phyloP scores from a whole-genome alignment of 306 rosid species.

The Vachellia collinsii region DNA sequence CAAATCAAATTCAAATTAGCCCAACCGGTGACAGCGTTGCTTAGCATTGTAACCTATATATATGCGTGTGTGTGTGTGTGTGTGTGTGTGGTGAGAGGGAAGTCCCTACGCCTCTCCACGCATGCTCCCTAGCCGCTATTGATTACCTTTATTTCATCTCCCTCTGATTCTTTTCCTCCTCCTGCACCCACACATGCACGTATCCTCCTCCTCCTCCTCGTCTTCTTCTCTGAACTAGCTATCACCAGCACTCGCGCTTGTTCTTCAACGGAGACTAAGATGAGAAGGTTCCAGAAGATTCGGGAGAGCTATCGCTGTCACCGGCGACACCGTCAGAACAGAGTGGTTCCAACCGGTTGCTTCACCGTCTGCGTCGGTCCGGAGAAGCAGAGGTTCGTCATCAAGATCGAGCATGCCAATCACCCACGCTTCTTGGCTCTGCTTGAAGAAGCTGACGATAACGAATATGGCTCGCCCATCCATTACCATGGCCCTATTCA shows the following conservation, averaged over 20 bases:
- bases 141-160: too few relatives aligned
- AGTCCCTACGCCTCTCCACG: too few relatives aligned
- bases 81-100: too few relatives aligned
- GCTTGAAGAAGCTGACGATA: constrained; percentile 61
- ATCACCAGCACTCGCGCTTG: background rate
- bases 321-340: background rate
- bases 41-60: too few relatives aligned
- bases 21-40: too few relatives aligned
- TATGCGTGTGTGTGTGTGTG: too few relatives aligned
- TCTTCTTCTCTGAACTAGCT: background rate
- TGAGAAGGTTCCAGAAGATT: background rate
- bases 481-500: constrained; percentile 64
- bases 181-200: background rate
- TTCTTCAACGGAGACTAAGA: background rate
- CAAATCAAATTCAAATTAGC: too few relatives aligned
- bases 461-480: constrained; percentile 55
- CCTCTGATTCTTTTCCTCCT: too few relatives aligned
- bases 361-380: constrained; percentile 54
- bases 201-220: background rate
- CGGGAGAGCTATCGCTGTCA: background rate
- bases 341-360: background rate
- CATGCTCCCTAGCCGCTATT: too few relatives aligned
- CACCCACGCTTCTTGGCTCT: constrained; percentile 63
- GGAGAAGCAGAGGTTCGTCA: constrained; percentile 52
- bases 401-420: constrained; percentile 54